Evolutionary conservation across 2,329 filamentous ascomycete species (phyloP).

Genomic region (Trichophyton mentagrophytes): DNA sequence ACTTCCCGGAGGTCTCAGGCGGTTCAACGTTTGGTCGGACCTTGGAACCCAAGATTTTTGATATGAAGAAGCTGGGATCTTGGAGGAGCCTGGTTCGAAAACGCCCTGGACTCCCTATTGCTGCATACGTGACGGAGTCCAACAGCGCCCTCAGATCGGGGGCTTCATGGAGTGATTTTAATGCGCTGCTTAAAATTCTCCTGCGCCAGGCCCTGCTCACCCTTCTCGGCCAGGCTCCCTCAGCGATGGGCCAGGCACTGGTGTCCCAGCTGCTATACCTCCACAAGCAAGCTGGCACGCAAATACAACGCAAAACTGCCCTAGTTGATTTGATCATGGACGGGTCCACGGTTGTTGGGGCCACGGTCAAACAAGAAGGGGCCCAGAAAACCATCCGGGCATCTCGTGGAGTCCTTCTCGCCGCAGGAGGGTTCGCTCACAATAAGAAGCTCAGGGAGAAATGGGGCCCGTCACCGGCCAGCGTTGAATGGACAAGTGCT

Average conservation of each 20-base stretch:
- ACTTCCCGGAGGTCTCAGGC: conserved; percentile 19
- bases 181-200: not conserved
- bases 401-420: conserved; percentile 22
- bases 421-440: conserved; percentile 26
- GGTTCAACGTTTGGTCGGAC: conserved; percentile 16
- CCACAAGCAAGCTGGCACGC: conserved; percentile 6
- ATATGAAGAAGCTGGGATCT: conserved; percentile 18
- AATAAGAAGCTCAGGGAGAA: conserved; percentile 21
- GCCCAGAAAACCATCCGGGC: conserved; percentile 16
- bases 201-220: conserved; percentile 8
- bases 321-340: conserved; percentile 9
- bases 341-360: conserved; percentile 16
- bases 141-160: not conserved
- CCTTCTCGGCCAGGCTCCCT: conserved; percentile 12
- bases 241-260: conserved; percentile 16
- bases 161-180: conserved; percentile 1
- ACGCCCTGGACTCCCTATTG: conserved; percentile 8
- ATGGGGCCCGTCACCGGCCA: conserved; percentile 14
- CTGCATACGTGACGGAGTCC: conserved; percentile 11
- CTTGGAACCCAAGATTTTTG: conserved; percentile 20
- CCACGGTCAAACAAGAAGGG: conserved; percentile 17
- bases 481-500: conserved; percentile 12
- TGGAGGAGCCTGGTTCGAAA: conserved; percentile 16
- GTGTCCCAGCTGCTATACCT: conserved; percentile 13
- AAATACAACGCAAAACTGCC: conserved; percentile 10